Base-by-base conservation (phyloP, 306 rosid species). In the Spatholobus suberectus region DNA sequence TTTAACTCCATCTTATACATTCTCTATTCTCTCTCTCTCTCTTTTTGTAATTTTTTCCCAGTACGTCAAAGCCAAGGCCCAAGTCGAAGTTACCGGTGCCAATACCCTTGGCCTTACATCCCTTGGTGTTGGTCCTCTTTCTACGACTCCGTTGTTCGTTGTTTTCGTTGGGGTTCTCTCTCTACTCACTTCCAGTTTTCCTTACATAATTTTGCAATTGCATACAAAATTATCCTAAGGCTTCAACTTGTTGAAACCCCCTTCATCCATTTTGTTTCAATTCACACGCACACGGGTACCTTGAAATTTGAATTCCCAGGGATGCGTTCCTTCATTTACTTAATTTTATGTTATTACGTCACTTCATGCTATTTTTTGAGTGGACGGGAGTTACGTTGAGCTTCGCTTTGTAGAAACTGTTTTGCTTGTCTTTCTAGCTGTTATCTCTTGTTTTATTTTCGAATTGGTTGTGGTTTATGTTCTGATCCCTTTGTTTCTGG, bases 401-500 rank as follows among this genome's bases (percentile, higher is more conserved):
- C 41, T 37, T 37, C 8, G 37, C 13, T 21, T 57, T 58, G 17
- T 23, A 24, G 23, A 58, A 9, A 63, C 44, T 29, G 10, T 27
- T 62, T 29, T 62, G 5, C 8, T 29, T 14, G 12, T 17, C 20
- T 62, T 29, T 62, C 41, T 62, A 62, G 70, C 20, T 63, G 29
- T 9, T 38, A n/a, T 18, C 17, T 2, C 27, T 37, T 32, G 51
- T 49, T 35, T 38, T 14, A 21, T 35, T 27, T 44, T 14, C 21
- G 44, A 61, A 10, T 71, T 43, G 14, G 17, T 21, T 27, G 29
- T 52, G 18, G 5, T 35, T 49, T 47, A 23, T 77, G 34, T 21
- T 35, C 13, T 32, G 17, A 23, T 77, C 29, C 51, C 66, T 83
- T 37, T n/a, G 11, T 51, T 77, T 70, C 37, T 76, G 41, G 73